Evolutionary conservation across 2,329 filamentous ascomycete species (phyloP).

Genomic region (Nakataea oryzae): DNA sequence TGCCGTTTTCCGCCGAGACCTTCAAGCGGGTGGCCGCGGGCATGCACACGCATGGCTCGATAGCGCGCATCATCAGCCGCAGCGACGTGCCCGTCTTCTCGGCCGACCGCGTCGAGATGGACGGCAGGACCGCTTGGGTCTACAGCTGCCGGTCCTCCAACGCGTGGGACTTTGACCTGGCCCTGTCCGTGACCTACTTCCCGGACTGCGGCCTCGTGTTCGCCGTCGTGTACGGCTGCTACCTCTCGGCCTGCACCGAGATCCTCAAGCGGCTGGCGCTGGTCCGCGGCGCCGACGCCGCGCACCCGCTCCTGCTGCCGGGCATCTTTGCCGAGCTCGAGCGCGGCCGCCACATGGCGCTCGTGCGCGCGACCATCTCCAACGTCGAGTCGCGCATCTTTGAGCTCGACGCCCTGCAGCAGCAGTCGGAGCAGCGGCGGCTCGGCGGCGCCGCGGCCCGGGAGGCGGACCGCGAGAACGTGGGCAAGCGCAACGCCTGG

Average conservation of each 20-base stretch:
- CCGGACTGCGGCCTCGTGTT: slow-evolving; percentile 11
- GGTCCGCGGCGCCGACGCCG: neutral
- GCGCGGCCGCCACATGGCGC: slow-evolving; percentile 11
- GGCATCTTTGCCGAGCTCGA: slow-evolving; percentile 21
- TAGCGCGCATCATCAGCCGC: slow-evolving; percentile 12
- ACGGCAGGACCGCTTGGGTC: slow-evolving; percentile 10
- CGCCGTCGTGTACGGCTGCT: slow-evolving; percentile 15
- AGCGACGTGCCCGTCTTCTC: slow-evolving; percentile 14
- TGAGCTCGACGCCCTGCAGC: slow-evolving; percentile 9
- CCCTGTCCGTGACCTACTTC: slow-evolving; percentile 15
- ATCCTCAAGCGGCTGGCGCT: slow-evolving; percentile 9
- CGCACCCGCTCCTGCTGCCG: slow-evolving; percentile 17
- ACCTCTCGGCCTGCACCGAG: slow-evolving; percentile 5
- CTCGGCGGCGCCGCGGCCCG: neutral
- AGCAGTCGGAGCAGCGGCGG: slow-evolving; percentile 1
- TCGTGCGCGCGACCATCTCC: slow-evolving; percentile 11
- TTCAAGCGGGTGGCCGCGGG: slow-evolving; percentile 9
- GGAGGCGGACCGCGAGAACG: slow-evolving; percentile 4
- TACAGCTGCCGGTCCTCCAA: slow-evolving; percentile 17
- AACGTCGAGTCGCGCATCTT: slow-evolving; percentile 14
- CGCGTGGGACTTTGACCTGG: slow-evolving; percentile 15
- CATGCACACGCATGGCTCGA: slow-evolving; percentile 13
- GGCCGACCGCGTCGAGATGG: slow-evolving; percentile 7
- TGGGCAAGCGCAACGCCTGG: slow-evolving; percentile 12
- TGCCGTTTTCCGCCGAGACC: slow-evolving; percentile 11